Evolutionary conservation across 1,139 yeast species (phyloP).

Genomic region (Casaregolazyma suthepensis): DNA sequence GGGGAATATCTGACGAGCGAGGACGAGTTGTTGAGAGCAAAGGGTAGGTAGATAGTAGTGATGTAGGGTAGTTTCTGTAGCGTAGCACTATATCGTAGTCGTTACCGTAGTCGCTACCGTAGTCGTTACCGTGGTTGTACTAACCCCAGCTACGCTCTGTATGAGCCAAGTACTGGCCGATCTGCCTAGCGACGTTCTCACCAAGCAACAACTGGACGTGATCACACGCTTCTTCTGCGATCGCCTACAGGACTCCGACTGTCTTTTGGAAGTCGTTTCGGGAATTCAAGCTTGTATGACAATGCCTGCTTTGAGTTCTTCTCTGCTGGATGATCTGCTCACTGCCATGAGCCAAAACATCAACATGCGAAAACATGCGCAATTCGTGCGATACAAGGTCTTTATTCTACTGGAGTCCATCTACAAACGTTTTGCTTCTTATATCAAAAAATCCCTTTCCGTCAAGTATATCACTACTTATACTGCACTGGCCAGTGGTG

Average conservation of each 20-base stretch:
- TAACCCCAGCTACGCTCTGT: slow-evolving; percentile 46
- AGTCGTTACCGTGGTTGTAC: no score
- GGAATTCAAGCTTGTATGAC: slow-evolving; percentile 50
- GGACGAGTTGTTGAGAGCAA: slow-evolving; percentile 46
- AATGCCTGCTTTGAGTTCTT: slow-evolving; percentile 32
- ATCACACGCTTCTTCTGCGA: slow-evolving; percentile 57
- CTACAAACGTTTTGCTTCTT: slow-evolving; percentile 25
- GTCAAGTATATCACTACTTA: slow-evolving; percentile 50
- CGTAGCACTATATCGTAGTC: no score
- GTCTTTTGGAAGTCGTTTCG: slow-evolving; percentile 46
- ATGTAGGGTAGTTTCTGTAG: not conserved
- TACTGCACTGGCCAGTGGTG: slow-evolving; percentile 70
- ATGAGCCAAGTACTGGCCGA: slow-evolving; percentile 46
- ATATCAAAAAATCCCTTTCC: slow-evolving; percentile 18
- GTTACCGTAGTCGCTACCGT: no score
- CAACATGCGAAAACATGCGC: slow-evolving; percentile 57
- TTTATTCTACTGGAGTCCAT: slow-evolving; percentile 46
- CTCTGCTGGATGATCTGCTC: slow-evolving; percentile 36
- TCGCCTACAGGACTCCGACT: slow-evolving; percentile 59
- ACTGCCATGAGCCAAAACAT: slow-evolving; percentile 41
- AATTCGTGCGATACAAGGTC: slow-evolving; percentile 56
- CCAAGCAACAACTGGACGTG: slow-evolving; percentile 61
- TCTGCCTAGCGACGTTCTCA: slow-evolving; percentile 38
- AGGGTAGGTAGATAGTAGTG: slow-evolving; percentile 15
- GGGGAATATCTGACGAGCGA: slow-evolving; percentile 67